Base-by-base conservation (phyloP, 495 filamentous ascomycete genomes). In the Clavariopsis aquatica region DNA sequence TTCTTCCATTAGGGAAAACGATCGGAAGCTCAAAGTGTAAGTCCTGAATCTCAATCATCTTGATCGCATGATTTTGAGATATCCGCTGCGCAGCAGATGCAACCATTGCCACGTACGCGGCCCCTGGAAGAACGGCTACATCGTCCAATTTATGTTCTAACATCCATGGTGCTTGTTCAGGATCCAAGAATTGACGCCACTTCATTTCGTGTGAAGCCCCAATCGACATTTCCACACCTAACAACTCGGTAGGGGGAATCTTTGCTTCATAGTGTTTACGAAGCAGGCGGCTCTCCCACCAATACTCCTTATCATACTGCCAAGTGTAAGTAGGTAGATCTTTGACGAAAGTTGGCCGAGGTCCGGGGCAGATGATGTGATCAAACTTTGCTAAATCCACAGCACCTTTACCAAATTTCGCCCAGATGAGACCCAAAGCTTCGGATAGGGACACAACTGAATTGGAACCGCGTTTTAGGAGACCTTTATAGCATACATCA, bases 271-370 rank as follows among this genome's bases (percentile, higher is more conserved):
- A 9, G 34, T 36, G 49, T 24, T 55, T 51, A 20, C 22, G 1
- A 12, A 12, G 47, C 1, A 56, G 1, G 15, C 60, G 49, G 22
- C 49, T 63, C 29, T 63, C 60, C 10, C 46, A 9, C 60, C 60
- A 63, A 31, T 46, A 36, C 17, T 2, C 29, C 3, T 28, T 19
- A 10, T 1, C 4, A 49, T 63, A 28, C 28, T 55, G 31, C 60
- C 60, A 63, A 27, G 49, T 23, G 19, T 63, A 63, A 6, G 24
- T 20, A 10, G 60, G 60, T 12, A 63, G 52, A 20, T 63, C 52
- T n/a, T n/a, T n/a, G n/a, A n/a, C n/a, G n/a, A n/a, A n/a, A 4
- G 57, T 61, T 26, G 52, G 57, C 10, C 52, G 26, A 41, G 7
- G 19, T 2, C 49, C 49, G 4, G 15, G 20, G 17, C 22, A 36